Evolutionary conservation across 805 yeast genomes (phyloP), one percentile per base, ranked within the genome.

Genomic region (Candida suzukii): DNA sequence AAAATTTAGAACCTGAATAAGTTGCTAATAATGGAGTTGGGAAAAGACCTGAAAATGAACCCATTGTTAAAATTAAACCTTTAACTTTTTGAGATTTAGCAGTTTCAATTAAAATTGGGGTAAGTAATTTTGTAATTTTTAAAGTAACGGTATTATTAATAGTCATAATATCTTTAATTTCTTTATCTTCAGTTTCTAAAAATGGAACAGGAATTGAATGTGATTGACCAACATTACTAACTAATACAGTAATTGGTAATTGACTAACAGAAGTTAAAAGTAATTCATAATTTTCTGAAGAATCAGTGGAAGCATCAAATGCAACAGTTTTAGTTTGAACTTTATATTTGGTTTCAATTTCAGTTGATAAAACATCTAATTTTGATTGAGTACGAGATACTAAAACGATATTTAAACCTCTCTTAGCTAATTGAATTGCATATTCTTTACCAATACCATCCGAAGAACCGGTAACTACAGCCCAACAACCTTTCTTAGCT

Each of bases 391-490:
- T 88, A 65, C 99, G 78, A 21, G 96, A 85, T 14, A 91, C 80
- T 50, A 93, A 71, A 12, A 87, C 80, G 37, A 93, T 61, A 52
- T 88, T 90, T 61, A 90, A 83, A 2, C 96, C 96, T 49, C 74
- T 79, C 41, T 72, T 63, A 12, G 98, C 99, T 63, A 93, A 73
- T 65, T 91, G 98, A 21, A 65, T 56, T 2, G 96, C 81, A 57
- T 76, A 93, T 61, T 93, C 96, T 59, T 90, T 88, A 43, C 99
- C 99, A 56, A 93, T 83, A 28, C 99, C 99, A 60, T 93, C 98
- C 37, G 97, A 87, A 3, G 97, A 95, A 44, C 99, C 99, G 7
- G 99, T 93, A 16, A 93, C 76, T 26, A 93, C 84, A n/a, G 97
- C 96, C 91, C 96, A 93, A 32, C 75, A 70, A 22, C 83, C 83